These are phyloP conservation scores for Aechmea fasciata DNA, from an alignment of 176 grass and related monocot genomes.

Conservation along the genomic window DNA sequence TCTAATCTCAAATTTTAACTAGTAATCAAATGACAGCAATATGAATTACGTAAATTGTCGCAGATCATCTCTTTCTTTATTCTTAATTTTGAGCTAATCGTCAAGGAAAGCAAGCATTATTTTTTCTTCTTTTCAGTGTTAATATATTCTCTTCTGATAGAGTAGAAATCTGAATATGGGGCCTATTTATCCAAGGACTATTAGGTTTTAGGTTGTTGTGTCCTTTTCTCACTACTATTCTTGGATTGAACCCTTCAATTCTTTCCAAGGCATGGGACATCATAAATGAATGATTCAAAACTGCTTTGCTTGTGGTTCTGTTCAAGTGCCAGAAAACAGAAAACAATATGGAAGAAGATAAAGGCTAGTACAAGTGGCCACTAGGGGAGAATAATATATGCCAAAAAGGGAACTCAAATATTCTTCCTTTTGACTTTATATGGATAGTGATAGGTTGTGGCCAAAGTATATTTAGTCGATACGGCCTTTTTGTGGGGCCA, in stretches of 20 bases:
- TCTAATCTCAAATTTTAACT: not conserved
- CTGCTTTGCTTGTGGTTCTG: slow-evolving; percentile 31
- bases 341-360: slow-evolving; percentile 31
- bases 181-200: slow-evolving; percentile 23
- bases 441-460: slow-evolving; percentile 38
- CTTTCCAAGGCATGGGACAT: slow-evolving; percentile 42
- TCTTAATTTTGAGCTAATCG: slow-evolving; percentile 27
- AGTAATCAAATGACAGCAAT: not conserved
- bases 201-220: slow-evolving; percentile 28
- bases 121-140: too few species aligned
- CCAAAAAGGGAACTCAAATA: slow-evolving; percentile 41
- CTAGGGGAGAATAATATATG: slow-evolving; percentile 42
- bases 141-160: too few species aligned
- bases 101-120: not conserved
- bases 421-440: slow-evolving; percentile 53
- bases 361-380: slow-evolving; percentile 25
- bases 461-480: slow-evolving; percentile 4
- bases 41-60: too few species aligned
- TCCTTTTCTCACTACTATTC: slow-evolving; percentile 57
- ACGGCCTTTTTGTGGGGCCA: slow-evolving; percentile 3
- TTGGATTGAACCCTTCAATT: slow-evolving; percentile 53
- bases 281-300: slow-evolving; percentile 43
- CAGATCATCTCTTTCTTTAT: too few species aligned
- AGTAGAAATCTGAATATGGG: too few species aligned
- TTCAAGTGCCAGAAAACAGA: slow-evolving; percentile 45